Evolutionary conservation across 2,329 filamentous ascomycete genomes (phyloP), one percentile per base, ranked within the genome.

Genomic region (Beauveria sp.): DNA sequence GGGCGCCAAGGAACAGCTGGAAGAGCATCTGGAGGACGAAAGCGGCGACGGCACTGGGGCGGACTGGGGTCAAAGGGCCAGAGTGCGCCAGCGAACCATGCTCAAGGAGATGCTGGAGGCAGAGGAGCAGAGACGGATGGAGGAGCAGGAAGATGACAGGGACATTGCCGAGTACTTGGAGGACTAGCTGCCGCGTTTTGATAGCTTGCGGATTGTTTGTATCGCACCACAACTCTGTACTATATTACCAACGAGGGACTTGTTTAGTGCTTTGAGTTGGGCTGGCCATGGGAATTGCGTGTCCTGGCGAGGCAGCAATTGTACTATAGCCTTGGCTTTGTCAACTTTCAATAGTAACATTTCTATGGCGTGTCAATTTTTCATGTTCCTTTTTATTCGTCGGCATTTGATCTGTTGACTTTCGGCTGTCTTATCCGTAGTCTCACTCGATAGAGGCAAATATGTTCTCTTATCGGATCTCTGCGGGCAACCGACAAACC

Each of bases 151-250:
- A 66, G 85, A 88, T 64, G 88, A 91, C 72, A 88, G 89, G 75
- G 88, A 92, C 72, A 88, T 93, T 67, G 83, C 86, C 70, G 87
- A 92, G 74, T 85, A 88, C 68, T 73, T 92, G 72, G 80, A 83
- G 67, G 80, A 85, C 69, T 81, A 74, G 46, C 24, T 16, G n/a
- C 12, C 5, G 18, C 8, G n/a, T 4, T 9, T 12, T 24, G 2
- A 24, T n/a, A 22, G 31, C 20, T 49, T 52, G n/a, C 34, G 16
- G 20, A 24, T 20, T 59, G 26, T 14, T 45, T 59, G 38, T 24
- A 43, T 42, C 14, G 14, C 18, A n/a, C 26, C 20, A 28, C 34
- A 46, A 20, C 50, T 54, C 42, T 61, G 58, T 46, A 61, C 42
- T 52, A 54, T 48, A 54, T 49, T 54, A 48, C 28, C 42, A 49